Evolutionary conservation across 2,329 filamentous ascomycete species (phyloP).

Genomic region (Ophidiomyces ophidiicola): DNA sequence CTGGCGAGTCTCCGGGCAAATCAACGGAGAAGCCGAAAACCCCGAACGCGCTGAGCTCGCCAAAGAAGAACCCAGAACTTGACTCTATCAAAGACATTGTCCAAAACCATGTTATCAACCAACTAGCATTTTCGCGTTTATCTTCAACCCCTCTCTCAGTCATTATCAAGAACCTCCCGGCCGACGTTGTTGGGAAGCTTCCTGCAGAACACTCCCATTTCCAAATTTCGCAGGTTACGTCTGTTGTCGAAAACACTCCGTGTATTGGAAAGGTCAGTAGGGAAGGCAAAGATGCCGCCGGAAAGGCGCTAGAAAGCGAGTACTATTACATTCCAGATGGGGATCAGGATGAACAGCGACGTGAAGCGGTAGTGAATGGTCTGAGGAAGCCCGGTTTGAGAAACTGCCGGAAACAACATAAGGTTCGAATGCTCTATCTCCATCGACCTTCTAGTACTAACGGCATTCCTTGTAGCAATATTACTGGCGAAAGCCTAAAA

Average conservation of each 20-base stretch:
- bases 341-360: constrained; percentile 65
- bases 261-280: constrained; percentile 83
- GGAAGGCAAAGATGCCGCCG: constrained; percentile 90
- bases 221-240: constrained; percentile 52
- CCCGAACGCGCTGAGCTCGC: constrained; percentile 22
- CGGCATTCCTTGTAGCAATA: constrained; percentile 45
- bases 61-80: constrained; percentile 17
- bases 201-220: constrained; percentile 36
- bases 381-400: constrained; percentile 79
- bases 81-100: constrained; percentile 19
- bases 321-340: constrained; percentile 91
- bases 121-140: constrained; percentile 85
- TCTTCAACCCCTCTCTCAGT: constrained; percentile 83
- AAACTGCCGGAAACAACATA: constrained; percentile 88
- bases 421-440: constrained; percentile 49
- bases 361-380: constrained; percentile 71
- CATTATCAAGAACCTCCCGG: constrained; percentile 75
- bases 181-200: constrained; percentile 44
- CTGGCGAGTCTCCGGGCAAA: constrained; percentile 51
- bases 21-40: constrained; percentile 22
- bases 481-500: constrained; percentile 55
- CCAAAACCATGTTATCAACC: constrained; percentile 81
- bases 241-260: constrained; percentile 57
- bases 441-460: constrained; percentile 17
- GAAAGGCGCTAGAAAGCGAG: constrained; percentile 85